Evolutionary conservation across 2,329 filamentous ascomycete species (phyloP).

Genomic region (Colletotrichum agaves): DNA sequence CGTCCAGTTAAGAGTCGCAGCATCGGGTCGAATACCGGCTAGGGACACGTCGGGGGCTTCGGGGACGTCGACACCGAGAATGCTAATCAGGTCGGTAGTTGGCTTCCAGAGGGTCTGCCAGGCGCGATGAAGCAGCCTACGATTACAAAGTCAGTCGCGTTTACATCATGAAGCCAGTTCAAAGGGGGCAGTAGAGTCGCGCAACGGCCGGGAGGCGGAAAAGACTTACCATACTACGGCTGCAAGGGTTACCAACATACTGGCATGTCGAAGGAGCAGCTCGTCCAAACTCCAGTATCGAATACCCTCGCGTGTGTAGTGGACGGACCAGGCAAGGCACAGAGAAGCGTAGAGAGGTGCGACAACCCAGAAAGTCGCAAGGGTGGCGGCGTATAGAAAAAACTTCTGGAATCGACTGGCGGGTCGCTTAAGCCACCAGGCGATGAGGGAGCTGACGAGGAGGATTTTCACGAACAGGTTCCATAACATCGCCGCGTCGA

Average conservation of each 20-base stretch:
- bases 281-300: slow-evolving; percentile 55
- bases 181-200: slow-evolving; percentile 5
- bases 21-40: slow-evolving; percentile 86
- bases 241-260: slow-evolving; percentile 64
- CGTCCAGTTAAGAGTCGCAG: slow-evolving; percentile 92
- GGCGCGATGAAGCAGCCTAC: slow-evolving; percentile 84
- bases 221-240: slow-evolving; percentile 64
- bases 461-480: slow-evolving; percentile 38
- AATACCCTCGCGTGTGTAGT: slow-evolving; percentile 36
- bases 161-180: neutral
- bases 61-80: slow-evolving; percentile 94
- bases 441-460: slow-evolving; percentile 38
- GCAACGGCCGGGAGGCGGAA: slow-evolving; percentile 5
- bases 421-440: slow-evolving; percentile 39
- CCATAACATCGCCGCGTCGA: slow-evolving; percentile 40
- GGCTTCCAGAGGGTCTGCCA: slow-evolving; percentile 91
- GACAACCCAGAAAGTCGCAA: slow-evolving; percentile 37
- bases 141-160: slow-evolving; percentile 3
- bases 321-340: slow-evolving; percentile 35
- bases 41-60: slow-evolving; percentile 89
- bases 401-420: slow-evolving; percentile 33
- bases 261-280: slow-evolving; percentile 60
- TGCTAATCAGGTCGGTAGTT: slow-evolving; percentile 88
- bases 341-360: slow-evolving; percentile 33
- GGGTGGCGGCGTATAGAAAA: slow-evolving; percentile 31